Evolutionary conservation across 2,329 filamentous ascomycete species (phyloP).

Genomic region (Arachnopeziza araneosa): DNA sequence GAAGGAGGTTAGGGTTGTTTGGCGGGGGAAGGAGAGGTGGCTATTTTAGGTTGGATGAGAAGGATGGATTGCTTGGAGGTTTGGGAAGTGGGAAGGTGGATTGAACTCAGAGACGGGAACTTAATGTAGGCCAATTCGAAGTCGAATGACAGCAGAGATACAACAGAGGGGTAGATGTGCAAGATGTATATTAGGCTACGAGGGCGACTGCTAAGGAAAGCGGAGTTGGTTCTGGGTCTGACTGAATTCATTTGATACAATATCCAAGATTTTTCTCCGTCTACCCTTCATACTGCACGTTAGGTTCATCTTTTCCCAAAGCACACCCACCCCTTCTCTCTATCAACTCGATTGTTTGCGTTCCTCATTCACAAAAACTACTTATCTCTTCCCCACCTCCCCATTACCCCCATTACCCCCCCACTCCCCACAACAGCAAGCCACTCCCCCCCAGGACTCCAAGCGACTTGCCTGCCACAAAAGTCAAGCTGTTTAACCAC

Average conservation of each 20-base stretch:
- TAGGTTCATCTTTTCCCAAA: neutral
- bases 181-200: neutral
- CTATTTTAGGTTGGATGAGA: constrained; percentile 59
- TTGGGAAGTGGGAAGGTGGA: constrained; percentile 45
- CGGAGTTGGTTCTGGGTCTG: constrained; percentile 9
- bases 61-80: constrained; percentile 60
- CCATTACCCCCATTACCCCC: constrained; percentile 6
- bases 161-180: neutral
- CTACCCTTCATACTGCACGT: neutral
- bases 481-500: constrained; percentile 17
- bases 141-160: neutral
- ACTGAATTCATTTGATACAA: neutral
- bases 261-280: neutral
- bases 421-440: constrained; percentile 28
- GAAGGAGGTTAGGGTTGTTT: constrained; percentile 35
- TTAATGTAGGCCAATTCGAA: neutral
- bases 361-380: neutral
- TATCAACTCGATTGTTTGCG: neutral
- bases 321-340: neutral
- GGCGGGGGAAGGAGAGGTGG: constrained; percentile 48
- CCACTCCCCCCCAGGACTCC: constrained; percentile 27
- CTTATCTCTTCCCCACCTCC: neutral
- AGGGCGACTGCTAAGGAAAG: constrained; percentile 1
- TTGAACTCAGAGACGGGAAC: constrained; percentile 22
- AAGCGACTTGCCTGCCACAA: constrained; percentile 25